Evolutionary conservation across 2,329 filamentous ascomycete genomes (phyloP).

Genomic region (Pseudogymnoascus sp.): DNA sequence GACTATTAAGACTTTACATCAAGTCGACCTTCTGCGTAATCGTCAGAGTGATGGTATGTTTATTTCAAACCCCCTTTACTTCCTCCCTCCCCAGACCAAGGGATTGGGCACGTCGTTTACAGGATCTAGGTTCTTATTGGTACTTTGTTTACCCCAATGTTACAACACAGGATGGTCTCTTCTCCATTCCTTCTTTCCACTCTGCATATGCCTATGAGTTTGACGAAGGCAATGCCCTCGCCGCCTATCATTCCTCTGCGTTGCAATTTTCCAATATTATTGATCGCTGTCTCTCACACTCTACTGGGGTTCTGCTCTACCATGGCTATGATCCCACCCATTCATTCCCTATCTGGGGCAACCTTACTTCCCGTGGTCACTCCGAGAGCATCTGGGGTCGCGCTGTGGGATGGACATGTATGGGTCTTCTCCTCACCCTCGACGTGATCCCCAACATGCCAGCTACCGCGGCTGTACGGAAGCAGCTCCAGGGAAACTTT

Average conservation of each 20-base stretch:
- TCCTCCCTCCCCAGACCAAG: not conserved
- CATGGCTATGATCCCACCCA: slow-evolving; percentile 8
- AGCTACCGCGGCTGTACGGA: not conserved
- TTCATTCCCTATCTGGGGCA: slow-evolving; percentile 3
- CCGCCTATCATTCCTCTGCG: not conserved
- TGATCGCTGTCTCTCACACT: not conserved
- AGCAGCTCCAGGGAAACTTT: not conserved
- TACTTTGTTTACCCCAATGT: not conserved
- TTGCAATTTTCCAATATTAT: slow-evolving; percentile 4
- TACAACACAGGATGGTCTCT: slow-evolving; percentile 9
- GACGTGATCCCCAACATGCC: not conserved
- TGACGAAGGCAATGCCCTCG: not conserved
- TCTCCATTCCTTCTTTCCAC: slow-evolving; percentile 10
- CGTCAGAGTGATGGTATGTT: slow-evolving; percentile 7
- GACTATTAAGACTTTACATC: not conserved
- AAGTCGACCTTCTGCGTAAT: not conserved
- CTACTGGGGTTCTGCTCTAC: not conserved
- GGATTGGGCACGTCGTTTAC: not conserved
- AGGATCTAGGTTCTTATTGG: not conserved
- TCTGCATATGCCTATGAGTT: slow-evolving; percentile 5
- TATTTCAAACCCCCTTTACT: not conserved
- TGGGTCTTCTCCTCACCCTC: not conserved
- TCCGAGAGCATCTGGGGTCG: slow-evolving; percentile 7
- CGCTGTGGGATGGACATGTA: slow-evolving; percentile 9
- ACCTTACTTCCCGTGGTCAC: not conserved